phyloP scores from a whole-genome alignment of 768 basidiomycete genomes.

The Cyathus striatus region DNA sequence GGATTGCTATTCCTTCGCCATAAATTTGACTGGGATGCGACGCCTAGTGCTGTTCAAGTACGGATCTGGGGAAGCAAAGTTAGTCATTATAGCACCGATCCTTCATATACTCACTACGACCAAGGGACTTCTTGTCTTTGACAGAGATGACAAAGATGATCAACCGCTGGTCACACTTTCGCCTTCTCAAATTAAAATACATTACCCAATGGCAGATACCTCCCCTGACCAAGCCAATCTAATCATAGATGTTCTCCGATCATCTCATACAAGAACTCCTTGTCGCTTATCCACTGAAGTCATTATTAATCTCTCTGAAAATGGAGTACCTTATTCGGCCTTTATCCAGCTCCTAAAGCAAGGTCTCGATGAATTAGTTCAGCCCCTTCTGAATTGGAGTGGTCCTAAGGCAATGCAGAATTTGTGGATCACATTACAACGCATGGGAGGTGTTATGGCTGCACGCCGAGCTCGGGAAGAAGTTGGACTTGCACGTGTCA shows the following conservation, averaged over 20 bases:
- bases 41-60: slow-evolving; percentile 46
- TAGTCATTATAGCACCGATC: neutral
- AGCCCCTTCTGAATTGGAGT: slow-evolving; percentile 41
- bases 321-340: slow-evolving; percentile 41
- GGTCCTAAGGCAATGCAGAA: slow-evolving; percentile 30
- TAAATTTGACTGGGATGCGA: slow-evolving; percentile 26
- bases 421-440: slow-evolving; percentile 35
- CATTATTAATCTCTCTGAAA: slow-evolving; percentile 58
- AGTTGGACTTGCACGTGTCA: slow-evolving; percentile 35
- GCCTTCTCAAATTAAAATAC: slow-evolving; percentile 43
- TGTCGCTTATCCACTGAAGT: slow-evolving; percentile 50
- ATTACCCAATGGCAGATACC: slow-evolving; percentile 20
- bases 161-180: slow-evolving; percentile 22
- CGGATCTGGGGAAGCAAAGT: slow-evolving; percentile 47
- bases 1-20: slow-evolving; percentile 27
- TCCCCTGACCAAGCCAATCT: slow-evolving; percentile 34
- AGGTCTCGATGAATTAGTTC: slow-evolving; percentile 27
- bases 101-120: too few species aligned
- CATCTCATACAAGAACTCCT: slow-evolving; percentile 40
- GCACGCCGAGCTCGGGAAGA: slow-evolving; percentile 32
- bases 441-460: slow-evolving; percentile 34
- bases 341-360: slow-evolving; percentile 35
- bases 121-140: slow-evolving; percentile 35
- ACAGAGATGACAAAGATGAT: slow-evolving; percentile 21
- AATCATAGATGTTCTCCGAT: slow-evolving; percentile 50